Evolutionary conservation across 108 stramenopile species (phyloP), one percentile per base, ranked within the genome.

Genomic region (Seminavis robusta): DNA sequence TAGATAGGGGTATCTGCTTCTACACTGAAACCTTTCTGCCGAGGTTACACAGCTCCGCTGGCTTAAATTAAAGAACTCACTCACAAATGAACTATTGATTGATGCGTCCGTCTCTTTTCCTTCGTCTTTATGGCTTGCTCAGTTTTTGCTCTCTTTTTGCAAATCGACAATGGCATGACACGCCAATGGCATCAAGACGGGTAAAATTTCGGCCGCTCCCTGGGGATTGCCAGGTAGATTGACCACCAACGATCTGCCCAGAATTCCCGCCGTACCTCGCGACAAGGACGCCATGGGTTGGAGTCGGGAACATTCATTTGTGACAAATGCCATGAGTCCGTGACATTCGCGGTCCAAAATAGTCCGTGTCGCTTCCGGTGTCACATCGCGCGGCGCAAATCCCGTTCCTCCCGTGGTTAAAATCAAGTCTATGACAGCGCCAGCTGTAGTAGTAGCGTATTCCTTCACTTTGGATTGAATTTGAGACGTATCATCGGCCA

Each of bases 331-430:
- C 79, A 92, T 83, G 32, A 92, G 61, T 3, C 87, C 91, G 11
- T 56, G 62, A 51, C 80, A 83, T 29, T 80, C 74, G 13, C 66
- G 58, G 26, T 88, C 82, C 25, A 92, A 48, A n/a, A 88, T 56
- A 9, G 44, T 38, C 26, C 38, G 39, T 9, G 92, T 93, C 27
- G 95, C 95, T 74, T 96, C 95, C 9, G 93, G 93, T 11, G 95
- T 96, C 2, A 93, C 83, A 73, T 96, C 95, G 1, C 93, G 81
- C 5, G 72, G 28, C 10, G 80, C 53, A 45, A 96, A 90, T 7
- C 95, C 95, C 7, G 95, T 96, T 27, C 95, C 95, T 9, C 95
- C 95, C 4, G 92, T 91, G 11, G 93, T 94, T 21, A 94, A 69
- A 30, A 96, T 68, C 52, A 96, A 67, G 59, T 92, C 71, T 30